Base-by-base conservation (phyloP, 1,284 basidiomycete genomes). In the Schizophyllum amplum region DNA sequence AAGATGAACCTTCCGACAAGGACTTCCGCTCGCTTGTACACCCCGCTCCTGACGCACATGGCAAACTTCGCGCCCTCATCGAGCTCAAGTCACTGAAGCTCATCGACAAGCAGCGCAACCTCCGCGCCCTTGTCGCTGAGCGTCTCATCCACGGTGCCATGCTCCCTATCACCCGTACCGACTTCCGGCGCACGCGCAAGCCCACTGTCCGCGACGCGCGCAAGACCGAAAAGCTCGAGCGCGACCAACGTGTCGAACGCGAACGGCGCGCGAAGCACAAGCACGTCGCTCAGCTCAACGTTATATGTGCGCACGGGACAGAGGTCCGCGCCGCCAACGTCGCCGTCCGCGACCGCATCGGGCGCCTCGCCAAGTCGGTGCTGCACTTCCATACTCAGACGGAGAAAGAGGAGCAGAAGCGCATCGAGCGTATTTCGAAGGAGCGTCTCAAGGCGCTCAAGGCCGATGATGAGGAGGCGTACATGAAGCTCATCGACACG, bases 401-500 rank as follows among this genome's bases (percentile, higher is more conserved):
- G 0, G 95, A 99, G 78, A 96, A 95, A 78, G 96, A 99, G 76
- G 98, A 99, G 79, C 94, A 98, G 78, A 94, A 97, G 73, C 83
- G 96, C 42, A 91, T 99, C 64, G 97, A 99, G 73, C 81, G 94
- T 60, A 86, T 99, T 54, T 90, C 92, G 53, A 99, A 98, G 76
- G 97, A 99, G 72, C 94, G 96, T 92, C 79, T 99, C 64, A 95
- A 94, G 76, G 97, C 97, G 21, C 84, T 99, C 63, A 95, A 96
- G 75, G 92, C 92, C 48, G 95, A 99, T 70, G 96, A 99, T 77
- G 97, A 99, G 77, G 97, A 98, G 72, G 96, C 94, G 20, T 99
- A 99, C 72, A 90, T 99, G 82, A 96, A 95, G 71, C 89, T 99
- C 65, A 95, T 99, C 67, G 97, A 99, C 72, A 98, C 96, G 46